phyloP scores from a whole-genome alignment of 129 eudicot genomes.

The Centrapalus pauciflorus region DNA sequence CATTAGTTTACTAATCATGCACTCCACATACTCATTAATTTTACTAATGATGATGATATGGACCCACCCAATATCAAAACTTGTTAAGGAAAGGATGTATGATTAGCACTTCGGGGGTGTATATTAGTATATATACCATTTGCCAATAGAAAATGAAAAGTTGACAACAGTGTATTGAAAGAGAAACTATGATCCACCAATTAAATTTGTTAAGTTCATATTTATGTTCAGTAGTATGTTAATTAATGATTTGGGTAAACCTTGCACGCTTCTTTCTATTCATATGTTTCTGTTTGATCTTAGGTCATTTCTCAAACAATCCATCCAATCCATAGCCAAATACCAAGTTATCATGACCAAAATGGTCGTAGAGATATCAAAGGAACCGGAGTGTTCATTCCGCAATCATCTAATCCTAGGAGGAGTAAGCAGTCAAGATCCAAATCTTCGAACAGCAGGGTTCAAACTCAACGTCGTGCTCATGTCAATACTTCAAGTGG shows the following conservation, averaged over 20 bases:
- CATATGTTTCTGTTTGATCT: constrained; percentile 5
- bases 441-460: constrained; percentile 39
- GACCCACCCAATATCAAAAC: too few species aligned
- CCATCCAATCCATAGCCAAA: constrained; percentile 35
- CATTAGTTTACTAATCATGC: too few species aligned
- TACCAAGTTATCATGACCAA: constrained; percentile 37
- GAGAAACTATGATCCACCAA: too few species aligned
- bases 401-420: constrained; percentile 52
- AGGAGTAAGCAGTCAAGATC: constrained; percentile 55
- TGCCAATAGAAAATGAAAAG: too few species aligned
- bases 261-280: not conserved
- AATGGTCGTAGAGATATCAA: constrained; percentile 59
- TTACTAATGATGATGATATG: too few species aligned
- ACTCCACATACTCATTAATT: too few species aligned
- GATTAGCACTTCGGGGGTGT: too few species aligned
- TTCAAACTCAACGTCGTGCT: constrained; percentile 37
- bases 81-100: too few species aligned
- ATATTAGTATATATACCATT: too few species aligned
- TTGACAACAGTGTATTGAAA: too few species aligned
- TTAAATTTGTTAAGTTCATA: constrained; percentile 6
- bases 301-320: constrained; percentile 53
- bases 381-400: constrained; percentile 95
- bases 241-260: not conserved
- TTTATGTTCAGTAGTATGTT: too few species aligned
- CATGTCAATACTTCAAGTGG: constrained; percentile 43